A percentile compares a stretch with the other conserved stretches of the same genome.
These are phyloP conservation scores for Scenedesmus sp. DNA, from an alignment of 163 green algal genomes.

Conservation along the genomic window DNA sequence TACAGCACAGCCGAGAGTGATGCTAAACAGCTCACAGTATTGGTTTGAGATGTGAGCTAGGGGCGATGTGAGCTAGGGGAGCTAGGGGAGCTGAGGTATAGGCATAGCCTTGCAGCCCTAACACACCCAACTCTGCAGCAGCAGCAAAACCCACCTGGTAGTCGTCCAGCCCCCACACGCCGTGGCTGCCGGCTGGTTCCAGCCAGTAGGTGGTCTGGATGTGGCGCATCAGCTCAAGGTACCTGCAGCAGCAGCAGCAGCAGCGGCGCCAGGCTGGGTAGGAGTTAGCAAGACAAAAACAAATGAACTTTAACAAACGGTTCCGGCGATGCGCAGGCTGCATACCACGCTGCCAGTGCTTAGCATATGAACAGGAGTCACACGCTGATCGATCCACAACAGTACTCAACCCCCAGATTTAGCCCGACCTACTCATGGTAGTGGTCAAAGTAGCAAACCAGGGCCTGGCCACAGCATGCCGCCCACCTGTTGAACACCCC, in stretches of 20 bases:
- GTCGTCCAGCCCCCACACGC: constrained; percentile 99
- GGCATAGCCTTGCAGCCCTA: too few relatives aligned
- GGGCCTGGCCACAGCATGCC: neutral
- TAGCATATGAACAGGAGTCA: neutral
- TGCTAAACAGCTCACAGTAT: too few relatives aligned
- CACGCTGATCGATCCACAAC: too few relatives aligned
- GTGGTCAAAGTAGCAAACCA: neutral
- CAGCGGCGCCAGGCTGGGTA: neutral
- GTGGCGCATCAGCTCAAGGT: constrained; percentile 94
- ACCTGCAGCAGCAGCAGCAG: constrained; percentile 58
- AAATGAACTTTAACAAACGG: neutral
- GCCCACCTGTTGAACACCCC: constrained; percentile 16
- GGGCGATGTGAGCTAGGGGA: neutral
- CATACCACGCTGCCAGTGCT: neutral
- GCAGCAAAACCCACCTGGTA: constrained; percentile 72
- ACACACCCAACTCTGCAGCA: neutral
- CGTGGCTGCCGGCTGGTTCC: constrained; percentile 96
- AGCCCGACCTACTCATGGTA: neutral
- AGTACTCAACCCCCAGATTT: too few relatives aligned
- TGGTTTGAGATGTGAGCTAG: too few relatives aligned
- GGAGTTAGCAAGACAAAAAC: neutral
- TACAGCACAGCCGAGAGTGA: too few relatives aligned
- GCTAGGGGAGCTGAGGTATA: too few relatives aligned
- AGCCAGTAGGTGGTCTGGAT: constrained; percentile 96
- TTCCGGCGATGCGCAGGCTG: neutral